Evolutionary conservation across 2,329 filamentous ascomycete species (phyloP), one percentile per base, ranked within the genome.

Genomic region (Nothophoma quercina): DNA sequence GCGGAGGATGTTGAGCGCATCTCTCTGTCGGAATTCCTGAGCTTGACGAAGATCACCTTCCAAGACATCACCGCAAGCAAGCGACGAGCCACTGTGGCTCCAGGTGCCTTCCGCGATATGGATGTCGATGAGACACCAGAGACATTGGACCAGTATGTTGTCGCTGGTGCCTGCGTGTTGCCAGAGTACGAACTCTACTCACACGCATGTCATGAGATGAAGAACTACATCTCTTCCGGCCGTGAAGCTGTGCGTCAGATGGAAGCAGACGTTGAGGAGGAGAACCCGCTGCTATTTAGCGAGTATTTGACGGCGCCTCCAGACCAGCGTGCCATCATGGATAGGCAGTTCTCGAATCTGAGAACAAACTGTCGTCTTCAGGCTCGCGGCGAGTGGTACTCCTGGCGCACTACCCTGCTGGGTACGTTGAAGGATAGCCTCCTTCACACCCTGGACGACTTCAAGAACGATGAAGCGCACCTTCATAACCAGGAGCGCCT

Each of bases 51-150:
- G 53, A 96, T 99, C 66, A 90, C 93, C 46, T 99, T 99, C 77
- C 97, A 99, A 90, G 95, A 99, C 71, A 81, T 99, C 41, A 96
- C 89, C n/a, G 96, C 93, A 0, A 97, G 93, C 1, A 98, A 98
- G 72, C 83, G 93, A 61, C 85, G 95, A 48, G 89, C 96, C 64
- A 98, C 93, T 0, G 86, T 88, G 36, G 72, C 70, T 22, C 72
- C 72, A 28, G 56, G 70, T 29, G 63, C 65, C 1, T 74, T 75
- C 48, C 67, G 65, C 35, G 70, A 71, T 21, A 68, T 68, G 28
- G 72, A 72, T 15, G 66, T 75, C 9, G 68, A 73, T 25, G 74
- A 75, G 75, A 62, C 72, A 60, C 83, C 85, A 22, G 81, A 85
- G 26, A 73, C 67, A 18, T 79, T 96, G 7, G 90, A 93, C 70